phyloP scores from a whole-genome alignment of 2,329 filamentous ascomycete species.

The Graphiopsis chlorocephala region DNA sequence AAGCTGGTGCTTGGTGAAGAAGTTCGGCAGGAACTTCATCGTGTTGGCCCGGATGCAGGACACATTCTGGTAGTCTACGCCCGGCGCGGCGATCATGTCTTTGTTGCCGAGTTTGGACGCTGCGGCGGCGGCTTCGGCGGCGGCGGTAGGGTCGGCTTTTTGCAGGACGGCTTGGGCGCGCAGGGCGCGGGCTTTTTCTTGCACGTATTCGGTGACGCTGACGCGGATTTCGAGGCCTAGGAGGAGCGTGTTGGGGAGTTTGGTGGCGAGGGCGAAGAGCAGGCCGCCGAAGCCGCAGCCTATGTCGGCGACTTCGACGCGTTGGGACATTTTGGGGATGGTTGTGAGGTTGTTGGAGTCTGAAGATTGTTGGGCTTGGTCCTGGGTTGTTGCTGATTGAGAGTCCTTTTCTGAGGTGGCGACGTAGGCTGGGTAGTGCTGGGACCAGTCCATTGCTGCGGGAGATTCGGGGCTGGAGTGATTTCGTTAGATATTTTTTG shows the following conservation, averaged over 20 bases:
- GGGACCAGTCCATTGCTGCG: conserved; percentile 85
- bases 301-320: conserved; percentile 92
- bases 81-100: conserved; percentile 20
- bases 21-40: conserved; percentile 99
- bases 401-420: conserved; percentile 27
- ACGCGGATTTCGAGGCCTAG: conserved; percentile 90
- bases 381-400: not conserved
- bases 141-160: not conserved
- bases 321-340: conserved; percentile 51
- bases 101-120: not conserved
- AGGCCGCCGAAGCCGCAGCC: conserved; percentile 95
- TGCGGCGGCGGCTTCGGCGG: conserved; percentile 1
- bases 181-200: conserved; percentile 80
- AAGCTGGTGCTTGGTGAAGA: conserved; percentile 79
- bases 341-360: conserved; percentile 12
- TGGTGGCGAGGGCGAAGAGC: conserved; percentile 77
- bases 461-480: conserved; percentile 69
- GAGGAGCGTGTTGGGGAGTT: conserved; percentile 77
- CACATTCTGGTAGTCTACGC: conserved; percentile 73
- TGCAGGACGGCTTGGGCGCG: conserved; percentile 56
- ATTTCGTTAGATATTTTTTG: conserved; percentile 2
- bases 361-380: conserved; percentile 6
- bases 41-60: conserved; percentile 87
- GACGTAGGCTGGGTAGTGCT: conserved; percentile 71
- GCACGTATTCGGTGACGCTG: conserved; percentile 86